Conservation (phyloP, 2,329 filamentous ascomycete genomes). For the Myriangium duriaei region DNA sequence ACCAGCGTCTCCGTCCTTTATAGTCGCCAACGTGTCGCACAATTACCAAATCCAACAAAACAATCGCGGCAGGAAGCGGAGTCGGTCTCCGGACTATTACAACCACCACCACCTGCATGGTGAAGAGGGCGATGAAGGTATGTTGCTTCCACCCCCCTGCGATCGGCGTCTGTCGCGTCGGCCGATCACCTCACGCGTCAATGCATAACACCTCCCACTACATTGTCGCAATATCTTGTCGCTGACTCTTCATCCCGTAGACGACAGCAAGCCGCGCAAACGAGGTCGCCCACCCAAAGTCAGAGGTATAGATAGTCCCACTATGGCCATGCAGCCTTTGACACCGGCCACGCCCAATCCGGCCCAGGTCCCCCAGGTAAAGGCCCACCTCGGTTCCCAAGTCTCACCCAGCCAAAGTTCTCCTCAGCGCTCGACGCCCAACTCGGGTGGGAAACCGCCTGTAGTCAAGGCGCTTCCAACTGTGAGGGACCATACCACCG, state of each 20-base stretch:
- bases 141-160: constrained; percentile 38
- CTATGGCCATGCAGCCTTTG: constrained; percentile 37
- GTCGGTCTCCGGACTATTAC: constrained; percentile 60
- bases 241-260: constrained; percentile 22
- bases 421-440: constrained; percentile 66
- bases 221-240: constrained; percentile 1
- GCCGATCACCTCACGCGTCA: background rate
- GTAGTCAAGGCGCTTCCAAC: constrained; percentile 91
- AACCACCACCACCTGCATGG: constrained; percentile 13
- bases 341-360: constrained; percentile 37
- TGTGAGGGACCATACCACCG: constrained; percentile 91
- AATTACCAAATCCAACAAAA: constrained; percentile 33
- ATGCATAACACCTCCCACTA: background rate
- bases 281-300: constrained; percentile 52
- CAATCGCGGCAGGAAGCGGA: constrained; percentile 64
- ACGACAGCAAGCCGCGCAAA: constrained; percentile 40
- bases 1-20: constrained; percentile 16
- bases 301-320: constrained; percentile 46
- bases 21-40: constrained; percentile 35
- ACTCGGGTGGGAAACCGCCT: constrained; percentile 46
- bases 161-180: background rate
- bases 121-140: constrained; percentile 49
- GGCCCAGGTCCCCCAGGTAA: constrained; percentile 44
- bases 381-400: constrained; percentile 35
- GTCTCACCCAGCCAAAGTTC: constrained; percentile 46